These are phyloP conservation scores for Alternaria sp. DNA, from an alignment of 2,329 filamentous ascomycete genomes.

Conservation along the genomic window DNA sequence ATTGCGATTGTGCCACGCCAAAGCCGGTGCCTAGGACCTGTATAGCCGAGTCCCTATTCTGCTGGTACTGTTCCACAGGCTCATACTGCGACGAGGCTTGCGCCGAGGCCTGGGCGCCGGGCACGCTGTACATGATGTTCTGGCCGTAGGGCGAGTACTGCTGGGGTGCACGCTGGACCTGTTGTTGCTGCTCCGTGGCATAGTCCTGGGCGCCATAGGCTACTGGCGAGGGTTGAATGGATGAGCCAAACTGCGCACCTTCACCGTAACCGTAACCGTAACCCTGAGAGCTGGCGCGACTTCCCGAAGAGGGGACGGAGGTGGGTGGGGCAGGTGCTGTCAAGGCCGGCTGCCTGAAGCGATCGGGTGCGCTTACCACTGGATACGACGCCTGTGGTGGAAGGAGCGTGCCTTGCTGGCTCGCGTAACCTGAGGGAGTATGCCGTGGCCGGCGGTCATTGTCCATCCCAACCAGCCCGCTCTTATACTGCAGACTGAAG, in stretches of 20 bases:
- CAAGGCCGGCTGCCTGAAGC: slow-evolving; percentile 59
- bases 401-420: slow-evolving; percentile 59
- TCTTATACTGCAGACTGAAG: slow-evolving; percentile 63
- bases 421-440: slow-evolving; percentile 71
- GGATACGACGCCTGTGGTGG: slow-evolving; percentile 54
- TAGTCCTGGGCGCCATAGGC: slow-evolving; percentile 72
- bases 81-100: slow-evolving; percentile 73
- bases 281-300: slow-evolving; percentile 52
- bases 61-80: slow-evolving; percentile 77
- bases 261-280: slow-evolving; percentile 64
- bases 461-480: slow-evolving; percentile 75
- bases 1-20: slow-evolving; percentile 68
- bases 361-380: slow-evolving; percentile 57
- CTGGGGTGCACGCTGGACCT: slow-evolving; percentile 62
- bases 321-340: slow-evolving; percentile 54
- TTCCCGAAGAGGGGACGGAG: slow-evolving; percentile 52
- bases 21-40: slow-evolving; percentile 77
- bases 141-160: slow-evolving; percentile 65
- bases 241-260: slow-evolving; percentile 64
- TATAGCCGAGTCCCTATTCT: slow-evolving; percentile 71
- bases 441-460: slow-evolving; percentile 76
- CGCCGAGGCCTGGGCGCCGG: slow-evolving; percentile 46
- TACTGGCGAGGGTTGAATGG: slow-evolving; percentile 60
- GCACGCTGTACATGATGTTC: slow-evolving; percentile 81
- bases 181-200: slow-evolving; percentile 64